A percentile compares a stretch with the other conserved stretches of the same genome.
These are phyloP conservation scores for Morella rubra DNA, from an alignment of 306 rosid genomes.

Conservation along the genomic window DNA sequence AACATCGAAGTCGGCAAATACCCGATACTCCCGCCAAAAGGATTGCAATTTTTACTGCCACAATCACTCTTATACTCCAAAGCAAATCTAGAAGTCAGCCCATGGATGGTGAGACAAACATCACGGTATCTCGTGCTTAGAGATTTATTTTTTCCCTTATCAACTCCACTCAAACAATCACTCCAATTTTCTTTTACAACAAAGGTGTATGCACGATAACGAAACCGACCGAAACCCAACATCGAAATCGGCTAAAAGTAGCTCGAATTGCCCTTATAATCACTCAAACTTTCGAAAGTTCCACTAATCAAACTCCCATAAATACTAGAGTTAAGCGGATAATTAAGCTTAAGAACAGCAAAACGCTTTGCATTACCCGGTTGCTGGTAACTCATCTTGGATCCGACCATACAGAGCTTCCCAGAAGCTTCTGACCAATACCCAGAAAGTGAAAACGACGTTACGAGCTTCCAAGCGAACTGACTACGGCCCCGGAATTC, in stretches of 20 bases:
- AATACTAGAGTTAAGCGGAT: slow-evolving; percentile 40
- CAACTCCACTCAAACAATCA: slow-evolving; percentile 43
- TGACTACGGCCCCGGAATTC: slow-evolving; percentile 39
- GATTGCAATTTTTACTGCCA: slow-evolving; percentile 49
- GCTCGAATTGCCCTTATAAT: slow-evolving; percentile 26
- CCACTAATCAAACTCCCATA: slow-evolving; percentile 62
- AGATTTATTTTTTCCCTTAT: slow-evolving; percentile 32
- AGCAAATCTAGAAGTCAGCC: no score
- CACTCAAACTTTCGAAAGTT: slow-evolving; percentile 59
- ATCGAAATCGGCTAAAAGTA: slow-evolving; percentile 54
- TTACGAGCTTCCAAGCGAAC: slow-evolving; percentile 12
- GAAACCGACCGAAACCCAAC: slow-evolving; percentile 44
- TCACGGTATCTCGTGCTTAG: slow-evolving; percentile 21
- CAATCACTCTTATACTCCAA: slow-evolving; percentile 60
- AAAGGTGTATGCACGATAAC: slow-evolving; percentile 43
- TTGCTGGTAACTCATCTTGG: slow-evolving; percentile 10
- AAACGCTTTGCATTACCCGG: slow-evolving; percentile 25
- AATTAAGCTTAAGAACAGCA: slow-evolving; percentile 69
- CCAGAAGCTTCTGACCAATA: slow-evolving; percentile 65
- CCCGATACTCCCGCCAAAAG: slow-evolving; percentile 44
- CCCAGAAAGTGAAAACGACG: slow-evolving; percentile 45
- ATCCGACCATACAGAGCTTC: slow-evolving; percentile 79
- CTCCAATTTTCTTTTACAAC: slow-evolving; percentile 30
- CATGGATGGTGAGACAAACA: slow-evolving; percentile 31
- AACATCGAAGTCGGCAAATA: slow-evolving; percentile 46